Conservation (phyloP, 768 basidiomycete species). For the Serpula lacrymans region DNA sequence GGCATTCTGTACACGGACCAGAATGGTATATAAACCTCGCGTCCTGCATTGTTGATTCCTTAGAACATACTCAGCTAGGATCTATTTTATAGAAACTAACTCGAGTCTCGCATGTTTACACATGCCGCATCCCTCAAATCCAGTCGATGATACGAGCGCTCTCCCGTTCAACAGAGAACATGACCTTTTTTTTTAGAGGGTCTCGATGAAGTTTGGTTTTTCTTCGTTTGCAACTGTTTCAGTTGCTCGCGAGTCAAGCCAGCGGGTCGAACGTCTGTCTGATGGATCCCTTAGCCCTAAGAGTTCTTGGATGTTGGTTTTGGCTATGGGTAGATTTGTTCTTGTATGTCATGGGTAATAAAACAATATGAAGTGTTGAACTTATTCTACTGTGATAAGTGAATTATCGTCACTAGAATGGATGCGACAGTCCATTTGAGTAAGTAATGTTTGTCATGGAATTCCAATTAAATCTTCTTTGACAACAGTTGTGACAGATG, state of each 20-base stretch:
- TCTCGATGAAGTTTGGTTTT: constrained; percentile 38
- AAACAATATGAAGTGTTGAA: too few relatives aligned
- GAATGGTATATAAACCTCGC: constrained; percentile 7
- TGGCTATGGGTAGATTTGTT: too few relatives aligned
- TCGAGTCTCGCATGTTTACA: constrained; percentile 44
- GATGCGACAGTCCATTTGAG: too few relatives aligned
- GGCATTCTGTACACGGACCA: too few relatives aligned
- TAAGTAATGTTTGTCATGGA: too few relatives aligned
- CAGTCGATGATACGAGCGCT: constrained; percentile 36
- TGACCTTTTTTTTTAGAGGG: constrained; percentile 16
- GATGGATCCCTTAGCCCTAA: too few relatives aligned
- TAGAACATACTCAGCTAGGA: constrained; percentile 42
- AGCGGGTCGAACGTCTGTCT: constrained; percentile 40
- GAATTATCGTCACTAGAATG: too few relatives aligned
- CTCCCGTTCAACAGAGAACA: constrained; percentile 40
- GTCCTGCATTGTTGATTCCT: constrained; percentile 18
- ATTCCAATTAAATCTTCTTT: too few relatives aligned
- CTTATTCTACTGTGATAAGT: too few relatives aligned
- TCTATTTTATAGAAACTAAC: constrained; percentile 41
- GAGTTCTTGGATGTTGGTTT: too few relatives aligned
- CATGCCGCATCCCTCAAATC: constrained; percentile 40
- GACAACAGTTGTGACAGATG: too few relatives aligned
- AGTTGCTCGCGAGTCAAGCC: constrained; percentile 25
- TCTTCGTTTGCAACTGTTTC: constrained; percentile 10
- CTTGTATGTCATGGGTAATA: too few relatives aligned